These are phyloP conservation scores for Picochlorum sp. DNA, from an alignment of 139 green algal species.

Conservation along the genomic window DNA sequence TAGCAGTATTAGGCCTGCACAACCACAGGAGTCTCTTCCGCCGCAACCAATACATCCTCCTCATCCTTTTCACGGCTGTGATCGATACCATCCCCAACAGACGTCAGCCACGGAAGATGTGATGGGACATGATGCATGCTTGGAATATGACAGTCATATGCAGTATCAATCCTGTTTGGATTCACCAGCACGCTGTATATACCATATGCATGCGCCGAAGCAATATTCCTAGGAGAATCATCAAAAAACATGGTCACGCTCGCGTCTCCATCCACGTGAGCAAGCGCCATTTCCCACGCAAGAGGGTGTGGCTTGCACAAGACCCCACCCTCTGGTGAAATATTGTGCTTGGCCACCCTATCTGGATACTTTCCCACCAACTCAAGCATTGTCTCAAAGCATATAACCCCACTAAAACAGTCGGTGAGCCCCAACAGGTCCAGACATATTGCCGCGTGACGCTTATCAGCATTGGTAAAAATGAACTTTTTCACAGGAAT, in stretches of 20 bases:
- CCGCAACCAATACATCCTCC: neutral
- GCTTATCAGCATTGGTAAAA: constrained; percentile 74
- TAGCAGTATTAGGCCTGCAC: neutral
- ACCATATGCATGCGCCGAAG: constrained; percentile 47
- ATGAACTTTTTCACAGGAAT: constrained; percentile 60
- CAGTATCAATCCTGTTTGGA: constrained; percentile 16
- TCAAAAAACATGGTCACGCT: constrained; percentile 60
- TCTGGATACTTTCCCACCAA: neutral
- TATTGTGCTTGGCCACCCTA: constrained; percentile 19
- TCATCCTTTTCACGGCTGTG: neutral
- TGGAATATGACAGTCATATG: constrained; percentile 13
- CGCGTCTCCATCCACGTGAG: constrained; percentile 26
- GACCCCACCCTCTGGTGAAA: constrained; percentile 34
- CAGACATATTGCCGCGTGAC: constrained; percentile 58
- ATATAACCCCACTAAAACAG: constrained; percentile 63
- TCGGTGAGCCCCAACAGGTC: constrained; percentile 53
- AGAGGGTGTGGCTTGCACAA: constrained; percentile 64
- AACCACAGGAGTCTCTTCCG: neutral
- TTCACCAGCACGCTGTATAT: constrained; percentile 51
- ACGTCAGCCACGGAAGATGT: constrained; percentile 23
- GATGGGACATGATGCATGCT: constrained; percentile 28
- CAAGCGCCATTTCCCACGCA: constrained; percentile 48
- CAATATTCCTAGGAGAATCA: constrained; percentile 66
- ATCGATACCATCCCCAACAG: neutral
- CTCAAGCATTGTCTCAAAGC: constrained; percentile 64